Evolutionary conservation across 768 basidiomycete species (phyloP).

Genomic region (Mycena amicta): DNA sequence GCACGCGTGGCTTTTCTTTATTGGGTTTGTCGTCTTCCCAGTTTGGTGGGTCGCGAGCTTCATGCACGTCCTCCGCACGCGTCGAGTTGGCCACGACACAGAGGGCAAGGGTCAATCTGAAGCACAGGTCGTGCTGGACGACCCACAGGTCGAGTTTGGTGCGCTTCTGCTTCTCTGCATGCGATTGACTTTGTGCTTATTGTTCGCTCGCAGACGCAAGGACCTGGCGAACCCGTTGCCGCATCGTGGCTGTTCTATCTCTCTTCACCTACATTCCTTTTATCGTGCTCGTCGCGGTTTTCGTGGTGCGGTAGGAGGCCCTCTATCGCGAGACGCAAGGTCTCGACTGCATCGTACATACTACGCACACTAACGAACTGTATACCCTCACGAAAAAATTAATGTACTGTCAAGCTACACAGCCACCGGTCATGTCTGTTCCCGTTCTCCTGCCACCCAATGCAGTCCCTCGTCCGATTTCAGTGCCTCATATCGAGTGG

Average conservation of each 20-base stretch:
- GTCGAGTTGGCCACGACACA: constrained; percentile 41
- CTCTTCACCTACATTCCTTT: constrained; percentile 59
- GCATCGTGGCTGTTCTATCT: constrained; percentile 52
- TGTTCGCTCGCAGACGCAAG: constrained; percentile 44
- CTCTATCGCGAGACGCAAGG: not conserved
- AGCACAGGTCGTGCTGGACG: constrained; percentile 48
- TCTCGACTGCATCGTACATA: not conserved
- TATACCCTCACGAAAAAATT: too few relatives aligned
- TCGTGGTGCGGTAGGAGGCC: constrained; percentile 24
- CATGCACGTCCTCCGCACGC: constrained; percentile 43
- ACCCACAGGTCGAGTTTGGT: constrained; percentile 61
- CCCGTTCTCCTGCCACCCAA: constrained; percentile 54
- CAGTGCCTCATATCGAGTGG: constrained; percentile 66
- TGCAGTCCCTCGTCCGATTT: constrained; percentile 36
- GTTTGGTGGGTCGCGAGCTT: constrained; percentile 56
- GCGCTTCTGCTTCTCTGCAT: constrained; percentile 21
- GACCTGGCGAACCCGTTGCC: constrained; percentile 57
- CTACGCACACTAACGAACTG: not conserved
- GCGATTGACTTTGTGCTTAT: not conserved
- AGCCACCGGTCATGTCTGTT: constrained; percentile 21
- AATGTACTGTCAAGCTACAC: not conserved
- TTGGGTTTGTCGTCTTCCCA: constrained; percentile 56
- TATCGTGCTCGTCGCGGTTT: constrained; percentile 54
- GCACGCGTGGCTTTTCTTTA: constrained; percentile 59
- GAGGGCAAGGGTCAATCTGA: constrained; percentile 39